Base-by-base conservation (phyloP, 441 rosid species). In the Pelargonium hybrid region DNA sequence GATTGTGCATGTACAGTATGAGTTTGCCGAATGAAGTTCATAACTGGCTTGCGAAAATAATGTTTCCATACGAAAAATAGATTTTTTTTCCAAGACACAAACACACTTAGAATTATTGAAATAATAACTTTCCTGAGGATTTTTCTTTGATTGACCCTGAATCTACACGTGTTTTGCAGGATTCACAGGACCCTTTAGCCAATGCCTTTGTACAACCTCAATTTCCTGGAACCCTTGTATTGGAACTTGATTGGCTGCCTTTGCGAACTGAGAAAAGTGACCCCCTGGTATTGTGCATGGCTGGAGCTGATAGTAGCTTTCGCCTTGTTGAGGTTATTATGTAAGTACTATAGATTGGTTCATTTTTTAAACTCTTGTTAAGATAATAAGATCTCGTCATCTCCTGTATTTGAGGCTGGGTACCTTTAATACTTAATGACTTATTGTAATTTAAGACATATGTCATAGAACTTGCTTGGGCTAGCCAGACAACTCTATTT, bases 221-320 rank as follows among this genome's bases (percentile, higher is more conserved):
- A 66, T 83, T 87, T 87, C 93, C 97, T 71, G 98, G 98, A 73
- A 91, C 97, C 77, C 96, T 93, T 73, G 96, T 90, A 65, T 81
- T 91, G 87, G 98, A 93, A 83, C 91, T 93, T 64, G 97, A 93
- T 82, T 93, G 98, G 97, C 77, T 93, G 86, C 89, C 96, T 72
- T 71, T 87, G 81, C 85, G 98, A 76, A 80, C 84, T 69, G 87
- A 88, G 71, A 91, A 80, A 83, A 82, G 77, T 79, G 96, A 93
- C 64, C 98, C 97, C 5, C 86, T 90, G 75, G 89, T 91, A 71
- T 79, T 93, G 65, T 93, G 97, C 84, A 79, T 94, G 15, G 98
- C 96, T 80, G 98, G 97, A 79, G 97, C 97, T 79, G 98, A 94
- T 81, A 84, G 98, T 79, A 92, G 92, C 83, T 92, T 91, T 78